These are phyloP conservation scores for Erodium maritimum DNA, from an alignment of 345 rosid genomes.

Conservation along the genomic window DNA sequence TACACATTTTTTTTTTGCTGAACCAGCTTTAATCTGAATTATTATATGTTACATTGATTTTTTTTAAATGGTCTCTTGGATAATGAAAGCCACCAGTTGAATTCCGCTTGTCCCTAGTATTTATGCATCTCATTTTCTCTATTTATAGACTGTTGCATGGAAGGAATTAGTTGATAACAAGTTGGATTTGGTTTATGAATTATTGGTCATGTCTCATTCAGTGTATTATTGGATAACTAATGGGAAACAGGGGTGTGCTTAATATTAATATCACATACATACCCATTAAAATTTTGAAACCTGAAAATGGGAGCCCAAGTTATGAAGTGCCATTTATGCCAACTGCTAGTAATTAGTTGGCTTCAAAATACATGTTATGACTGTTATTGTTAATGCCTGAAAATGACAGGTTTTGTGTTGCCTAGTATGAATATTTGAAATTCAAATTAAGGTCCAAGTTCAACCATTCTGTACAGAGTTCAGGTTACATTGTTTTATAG, in stretches of 20 bases:
- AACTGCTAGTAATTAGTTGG: too few relatives aligned
- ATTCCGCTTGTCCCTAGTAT: too few relatives aligned
- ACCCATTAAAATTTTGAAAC: too few relatives aligned
- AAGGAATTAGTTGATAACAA: neutral
- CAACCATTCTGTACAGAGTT: neutral
- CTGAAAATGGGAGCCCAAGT: too few relatives aligned
- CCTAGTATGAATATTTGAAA: too few relatives aligned
- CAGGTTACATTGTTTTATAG: neutral
- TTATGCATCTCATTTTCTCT: too few relatives aligned
- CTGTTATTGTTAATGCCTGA: too few relatives aligned
- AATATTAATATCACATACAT: neutral
- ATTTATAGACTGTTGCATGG: too few relatives aligned
- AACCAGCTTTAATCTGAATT: neutral
- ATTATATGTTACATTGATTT: too few relatives aligned
- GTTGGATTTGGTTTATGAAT: neutral
- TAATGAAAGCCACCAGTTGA: neutral
- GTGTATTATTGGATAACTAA: neutral
- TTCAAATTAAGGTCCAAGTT: neutral
- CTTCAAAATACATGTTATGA: too few relatives aligned
- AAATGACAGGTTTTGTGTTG: too few relatives aligned
- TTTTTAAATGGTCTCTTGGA: neutral
- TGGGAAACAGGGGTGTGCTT: neutral
- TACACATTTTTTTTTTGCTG: conserved; percentile 7
- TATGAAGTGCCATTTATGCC: too few relatives aligned
- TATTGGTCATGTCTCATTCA: neutral